phyloP scores from a whole-genome alignment of 306 rosid genomes.

The Cucumis hystrix region DNA sequence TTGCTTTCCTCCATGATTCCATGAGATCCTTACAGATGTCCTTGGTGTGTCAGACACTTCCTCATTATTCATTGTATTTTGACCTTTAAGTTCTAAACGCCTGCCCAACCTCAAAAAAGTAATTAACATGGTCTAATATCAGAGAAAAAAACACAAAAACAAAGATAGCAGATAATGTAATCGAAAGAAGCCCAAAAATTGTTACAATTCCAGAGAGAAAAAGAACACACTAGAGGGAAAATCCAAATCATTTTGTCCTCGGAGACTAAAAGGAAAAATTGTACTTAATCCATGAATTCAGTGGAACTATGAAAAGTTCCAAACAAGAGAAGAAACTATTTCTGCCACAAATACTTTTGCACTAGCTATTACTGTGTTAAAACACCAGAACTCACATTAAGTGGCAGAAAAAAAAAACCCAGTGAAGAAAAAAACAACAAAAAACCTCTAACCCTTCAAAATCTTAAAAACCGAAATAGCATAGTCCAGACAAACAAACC shows the following conservation, averaged over 20 bases:
- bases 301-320: background rate
- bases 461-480: background rate
- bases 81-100: slow-evolving; percentile 10
- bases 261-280: background rate
- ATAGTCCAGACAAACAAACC: background rate
- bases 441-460: background rate
- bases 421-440: background rate
- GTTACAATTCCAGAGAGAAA: background rate
- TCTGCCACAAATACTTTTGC: background rate
- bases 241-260: background rate
- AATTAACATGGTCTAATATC: slow-evolving; percentile 26
- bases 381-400: background rate
- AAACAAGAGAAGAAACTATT: background rate
- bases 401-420: background rate
- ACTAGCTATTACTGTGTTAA: background rate
- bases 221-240: background rate
- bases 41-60: slow-evolving; percentile 18
- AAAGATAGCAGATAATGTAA: background rate
- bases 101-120: background rate
- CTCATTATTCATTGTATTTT: slow-evolving; percentile 19
- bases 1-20: slow-evolving; percentile 50
- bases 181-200: background rate
- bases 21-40: slow-evolving; percentile 38
- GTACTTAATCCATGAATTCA: background rate
- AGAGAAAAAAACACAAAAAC: slow-evolving; percentile 7